These are phyloP conservation scores for Glebionis coronaria DNA, from an alignment of 129 eudicot species.

Conservation along the genomic window DNA sequence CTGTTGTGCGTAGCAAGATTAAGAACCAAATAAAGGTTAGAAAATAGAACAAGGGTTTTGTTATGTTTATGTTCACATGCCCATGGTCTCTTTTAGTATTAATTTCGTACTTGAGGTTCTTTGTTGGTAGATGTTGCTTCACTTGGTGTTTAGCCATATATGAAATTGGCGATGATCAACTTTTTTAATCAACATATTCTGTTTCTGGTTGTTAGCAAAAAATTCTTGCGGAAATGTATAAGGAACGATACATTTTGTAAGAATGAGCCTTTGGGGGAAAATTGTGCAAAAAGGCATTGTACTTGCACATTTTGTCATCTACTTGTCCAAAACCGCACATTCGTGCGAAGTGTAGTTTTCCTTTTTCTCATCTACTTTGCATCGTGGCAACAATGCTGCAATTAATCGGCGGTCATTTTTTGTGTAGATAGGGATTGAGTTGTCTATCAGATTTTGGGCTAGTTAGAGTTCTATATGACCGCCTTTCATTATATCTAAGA, in stretches of 20 bases:
- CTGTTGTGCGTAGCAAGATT: not conserved
- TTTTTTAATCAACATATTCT: not conserved
- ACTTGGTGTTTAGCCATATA: not conserved
- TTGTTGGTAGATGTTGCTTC: not conserved
- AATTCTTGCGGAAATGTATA: no score
- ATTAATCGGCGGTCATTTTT: no score
- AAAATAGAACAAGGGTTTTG: constrained; percentile 2
- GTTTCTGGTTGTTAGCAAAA: not conserved
- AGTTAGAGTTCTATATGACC: no score
- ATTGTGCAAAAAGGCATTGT: not conserved
- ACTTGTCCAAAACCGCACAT: not conserved
- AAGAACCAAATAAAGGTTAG: not conserved
- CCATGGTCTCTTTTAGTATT: not conserved
- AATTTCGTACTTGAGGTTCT: not conserved
- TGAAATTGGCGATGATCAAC: not conserved
- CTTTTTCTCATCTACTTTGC: no score
- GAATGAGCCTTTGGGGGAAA: no score
- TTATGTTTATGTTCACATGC: not conserved
- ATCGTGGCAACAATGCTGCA: no score
- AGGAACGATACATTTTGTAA: no score
- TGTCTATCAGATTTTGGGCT: no score
- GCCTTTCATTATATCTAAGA: no score
- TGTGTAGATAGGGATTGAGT: no score
- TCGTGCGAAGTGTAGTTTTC: no score
- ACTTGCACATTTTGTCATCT: no score